These are phyloP conservation scores for Pouteria glomerata DNA, from an alignment of 148 eudicot species.

Conservation along the genomic window DNA sequence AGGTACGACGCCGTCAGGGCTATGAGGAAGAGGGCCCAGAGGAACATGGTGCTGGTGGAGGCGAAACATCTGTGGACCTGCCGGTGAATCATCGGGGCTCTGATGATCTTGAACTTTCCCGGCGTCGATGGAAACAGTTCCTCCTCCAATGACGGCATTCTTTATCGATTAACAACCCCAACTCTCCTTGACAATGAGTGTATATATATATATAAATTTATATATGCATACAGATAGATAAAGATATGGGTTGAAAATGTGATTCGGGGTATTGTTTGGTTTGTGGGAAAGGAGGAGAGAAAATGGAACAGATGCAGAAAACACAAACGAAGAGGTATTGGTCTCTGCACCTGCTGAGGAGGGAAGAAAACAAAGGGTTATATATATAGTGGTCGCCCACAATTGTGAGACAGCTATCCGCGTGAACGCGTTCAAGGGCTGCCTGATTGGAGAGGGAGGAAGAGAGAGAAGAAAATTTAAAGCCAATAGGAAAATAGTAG, in stretches of 20 bases:
- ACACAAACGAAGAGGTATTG: not conserved
- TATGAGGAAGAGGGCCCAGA: constrained; percentile 65
- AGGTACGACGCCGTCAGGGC: constrained; percentile 65
- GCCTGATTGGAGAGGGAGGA: constrained; percentile 13
- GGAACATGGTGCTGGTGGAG: constrained; percentile 52
- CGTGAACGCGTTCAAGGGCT: constrained; percentile 25
- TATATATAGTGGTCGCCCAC: constrained; percentile 22
- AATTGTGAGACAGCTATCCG: constrained; percentile 8
- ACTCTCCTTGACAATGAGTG: not conserved
- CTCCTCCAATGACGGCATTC: constrained; percentile 45
- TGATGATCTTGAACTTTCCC: constrained; percentile 53
- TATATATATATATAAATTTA: not conserved
- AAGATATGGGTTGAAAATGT: not conserved
- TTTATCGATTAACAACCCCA: not conserved
- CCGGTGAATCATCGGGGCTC: constrained; percentile 33
- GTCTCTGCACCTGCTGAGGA: constrained; percentile 20
- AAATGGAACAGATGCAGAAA: constrained; percentile 19
- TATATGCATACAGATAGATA: not conserved
- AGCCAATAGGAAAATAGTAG: not conserved
- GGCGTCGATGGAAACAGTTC: constrained; percentile 67
- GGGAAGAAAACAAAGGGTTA: constrained; percentile 3
- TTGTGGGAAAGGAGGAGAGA: not conserved
- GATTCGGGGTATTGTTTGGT: not conserved
- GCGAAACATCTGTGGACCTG: constrained; percentile 62
- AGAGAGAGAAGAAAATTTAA: not conserved